Conservation (phyloP, 164 flowering plant species). For the Macadamia integrifolia region DNA sequence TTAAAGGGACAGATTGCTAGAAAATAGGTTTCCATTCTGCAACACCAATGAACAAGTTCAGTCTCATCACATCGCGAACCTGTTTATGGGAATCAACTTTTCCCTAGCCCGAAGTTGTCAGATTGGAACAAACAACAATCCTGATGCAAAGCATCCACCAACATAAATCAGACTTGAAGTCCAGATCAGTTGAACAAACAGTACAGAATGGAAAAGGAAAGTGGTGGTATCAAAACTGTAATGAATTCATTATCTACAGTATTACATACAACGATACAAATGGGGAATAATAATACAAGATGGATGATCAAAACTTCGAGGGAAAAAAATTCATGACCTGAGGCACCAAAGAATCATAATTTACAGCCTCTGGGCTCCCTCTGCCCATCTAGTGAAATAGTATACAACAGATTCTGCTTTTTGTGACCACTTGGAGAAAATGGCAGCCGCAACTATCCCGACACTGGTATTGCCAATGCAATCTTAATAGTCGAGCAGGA, state of each 20-base stretch:
- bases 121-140: not conserved
- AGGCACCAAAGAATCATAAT: constrained; percentile 13
- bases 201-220: not conserved
- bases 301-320: not conserved
- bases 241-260: not conserved
- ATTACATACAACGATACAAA: not conserved
- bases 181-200: too few species aligned
- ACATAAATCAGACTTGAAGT: too few species aligned
- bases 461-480: not conserved
- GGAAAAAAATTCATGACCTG: not conserved
- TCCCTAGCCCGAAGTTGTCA: constrained; percentile 12
- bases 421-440: not conserved
- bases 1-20: too few species aligned
- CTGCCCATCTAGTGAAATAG: not conserved
- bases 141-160: not conserved
- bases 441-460: not conserved
- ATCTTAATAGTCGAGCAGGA: not conserved
- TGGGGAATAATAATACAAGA: not conserved
- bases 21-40: too few species aligned
- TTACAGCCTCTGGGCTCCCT: constrained; percentile 10
- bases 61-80: too few species aligned
- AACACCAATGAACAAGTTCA: not conserved
- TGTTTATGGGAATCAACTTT: too few species aligned
- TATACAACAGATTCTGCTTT: not conserved
- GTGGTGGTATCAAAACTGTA: not conserved